A percentile compares a stretch with the other conserved stretches of the same genome.
phyloP scores from a whole-genome alignment of 108 stramenopile genomes.

The Phaeodactylum tricornutum region DNA sequence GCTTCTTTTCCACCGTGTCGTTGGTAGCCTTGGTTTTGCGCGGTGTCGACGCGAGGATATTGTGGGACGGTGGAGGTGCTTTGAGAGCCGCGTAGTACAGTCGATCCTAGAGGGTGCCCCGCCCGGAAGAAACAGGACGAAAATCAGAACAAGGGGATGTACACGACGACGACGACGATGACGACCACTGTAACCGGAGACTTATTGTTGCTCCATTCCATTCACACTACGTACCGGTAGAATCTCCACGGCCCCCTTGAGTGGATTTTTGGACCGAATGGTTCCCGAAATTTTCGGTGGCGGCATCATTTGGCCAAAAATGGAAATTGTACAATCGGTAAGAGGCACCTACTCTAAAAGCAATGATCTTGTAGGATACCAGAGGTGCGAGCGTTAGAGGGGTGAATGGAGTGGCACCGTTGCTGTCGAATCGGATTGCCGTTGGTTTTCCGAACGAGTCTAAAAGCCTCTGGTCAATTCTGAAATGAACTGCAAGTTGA shows the following conservation, averaged over 20 bases:
- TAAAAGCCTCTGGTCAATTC: too few relatives aligned
- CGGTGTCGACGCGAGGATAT: slow-evolving; percentile 15
- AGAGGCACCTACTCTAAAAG: too few relatives aligned
- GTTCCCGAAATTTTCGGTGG: slow-evolving; percentile 6
- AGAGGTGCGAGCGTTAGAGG: too few relatives aligned
- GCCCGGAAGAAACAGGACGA: not conserved
- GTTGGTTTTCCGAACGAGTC: too few relatives aligned
- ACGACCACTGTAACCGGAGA: too few relatives aligned
- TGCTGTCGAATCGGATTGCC: too few relatives aligned
- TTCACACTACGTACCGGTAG: slow-evolving; percentile 33
- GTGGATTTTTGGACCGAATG: slow-evolving; percentile 26
- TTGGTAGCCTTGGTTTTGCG: not conserved
- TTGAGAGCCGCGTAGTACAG: slow-evolving; percentile 40
- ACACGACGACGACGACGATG: too few relatives aligned
- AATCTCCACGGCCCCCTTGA: slow-evolving; percentile 36
- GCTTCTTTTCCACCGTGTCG: slow-evolving; percentile 19
- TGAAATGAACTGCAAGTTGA: too few relatives aligned
- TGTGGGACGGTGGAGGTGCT: slow-evolving; percentile 15
- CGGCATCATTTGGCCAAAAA: not conserved
- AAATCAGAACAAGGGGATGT: not conserved
- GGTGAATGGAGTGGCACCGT: too few relatives aligned
- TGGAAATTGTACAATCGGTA: too few relatives aligned
- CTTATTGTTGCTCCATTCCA: too few relatives aligned
- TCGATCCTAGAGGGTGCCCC: slow-evolving; percentile 18
- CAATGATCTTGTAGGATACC: too few relatives aligned